Evolutionary conservation across 1,139 yeast species (phyloP), one percentile per base, ranked within the genome.

Genomic region (Saccharomycopsis hybrid): DNA sequence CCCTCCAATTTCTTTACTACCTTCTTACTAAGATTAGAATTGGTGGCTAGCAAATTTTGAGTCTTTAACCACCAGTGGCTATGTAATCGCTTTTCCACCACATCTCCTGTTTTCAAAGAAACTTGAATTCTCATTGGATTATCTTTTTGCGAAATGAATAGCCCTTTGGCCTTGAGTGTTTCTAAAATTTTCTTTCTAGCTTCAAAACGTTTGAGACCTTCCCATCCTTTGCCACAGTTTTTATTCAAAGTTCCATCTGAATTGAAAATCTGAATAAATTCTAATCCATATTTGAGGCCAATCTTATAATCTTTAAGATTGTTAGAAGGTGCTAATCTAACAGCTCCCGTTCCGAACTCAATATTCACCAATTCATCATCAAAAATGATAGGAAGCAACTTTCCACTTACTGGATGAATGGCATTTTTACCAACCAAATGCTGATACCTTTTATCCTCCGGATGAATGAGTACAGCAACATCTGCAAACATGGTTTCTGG

Each of bases 261-360:
- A 55, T 96, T 90, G 62, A 87, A 74, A 57, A 92, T 89, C 69
- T 88, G 89, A 67, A 92, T 76, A 63, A 88, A 80, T 66, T 88
- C 96, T 60, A 92, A 76, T 62, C 81, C 75, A 68, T 88, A 88
- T 72, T 97, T 89, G 72, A 86, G 88, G 73, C 98, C 98, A 52
- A 96, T 87, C 62, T 74, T 77, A 76, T 87, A 88, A 87, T 92
- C 98, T 76, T 92, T 92, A 62, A 84, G 86, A 70, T 92, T 98
- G 68, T 92, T 98, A 48, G 96, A 97, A 54, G 98, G 98, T 25
- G 98, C 92, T 65, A 92, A 92, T 72, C 92, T 92, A 58, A 92
- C 97, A 43, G 98, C 98, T 82, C 98, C 98, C 57, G 98, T 92
- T 76, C 98, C 98, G 60, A 92, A 92, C 68, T 87, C 95, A 97